Conservation (phyloP, 176 grass and related monocot genomes). For the Oryza glaberrima region DNA sequence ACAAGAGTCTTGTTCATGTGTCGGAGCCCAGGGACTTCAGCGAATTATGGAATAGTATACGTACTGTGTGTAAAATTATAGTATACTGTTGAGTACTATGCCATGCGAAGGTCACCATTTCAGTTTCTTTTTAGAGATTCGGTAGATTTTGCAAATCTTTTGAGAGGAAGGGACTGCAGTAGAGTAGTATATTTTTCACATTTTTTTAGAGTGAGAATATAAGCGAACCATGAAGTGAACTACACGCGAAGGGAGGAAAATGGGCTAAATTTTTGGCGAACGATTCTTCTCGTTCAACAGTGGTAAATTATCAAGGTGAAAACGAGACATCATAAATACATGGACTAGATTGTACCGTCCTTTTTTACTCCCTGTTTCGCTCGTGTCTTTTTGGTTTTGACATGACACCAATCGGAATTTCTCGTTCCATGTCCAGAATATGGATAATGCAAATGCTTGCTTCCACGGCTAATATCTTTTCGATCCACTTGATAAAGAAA, state of each 20-base stretch:
- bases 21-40: constrained; percentile 30
- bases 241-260: constrained; percentile 32
- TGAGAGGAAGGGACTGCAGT: constrained; percentile 26
- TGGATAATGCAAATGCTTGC: constrained; percentile 29
- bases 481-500: constrained; percentile 22
- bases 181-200: not conserved
- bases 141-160: constrained; percentile 46
- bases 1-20: constrained; percentile 41
- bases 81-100: not conserved
- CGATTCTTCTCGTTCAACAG: constrained; percentile 16
- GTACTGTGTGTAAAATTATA: constrained; percentile 25
- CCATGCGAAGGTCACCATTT: constrained; percentile 8
- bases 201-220: not conserved
- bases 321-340: not conserved
- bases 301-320: constrained; percentile 32
- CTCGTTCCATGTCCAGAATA: constrained; percentile 2
- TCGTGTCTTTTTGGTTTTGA: constrained; percentile 20
- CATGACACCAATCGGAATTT: constrained; percentile 22
- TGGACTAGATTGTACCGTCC: not conserved
- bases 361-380: constrained; percentile 1
- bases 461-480: constrained; percentile 12
- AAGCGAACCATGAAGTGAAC: constrained; percentile 26
- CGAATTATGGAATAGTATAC: constrained; percentile 32
- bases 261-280: not conserved
- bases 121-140: constrained; percentile 33